These are phyloP conservation scores for Paecilomyces sp. DNA, from an alignment of 2,329 filamentous ascomycete species.

Conservation along the genomic window DNA sequence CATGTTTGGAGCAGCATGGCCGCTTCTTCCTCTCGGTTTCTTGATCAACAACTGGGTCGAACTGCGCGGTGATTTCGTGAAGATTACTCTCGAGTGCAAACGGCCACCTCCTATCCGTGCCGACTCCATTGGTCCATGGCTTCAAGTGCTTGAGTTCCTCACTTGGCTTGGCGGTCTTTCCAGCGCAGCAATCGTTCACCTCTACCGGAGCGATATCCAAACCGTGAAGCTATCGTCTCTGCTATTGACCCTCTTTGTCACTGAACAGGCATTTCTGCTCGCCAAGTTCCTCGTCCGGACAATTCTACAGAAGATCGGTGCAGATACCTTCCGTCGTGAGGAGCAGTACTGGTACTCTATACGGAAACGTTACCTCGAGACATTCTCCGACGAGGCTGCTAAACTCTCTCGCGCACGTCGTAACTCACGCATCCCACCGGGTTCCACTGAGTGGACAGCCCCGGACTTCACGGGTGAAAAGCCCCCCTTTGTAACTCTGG, in stretches of 20 bases:
- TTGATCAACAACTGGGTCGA: conserved; percentile 95
- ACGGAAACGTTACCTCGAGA: conserved; percentile 65
- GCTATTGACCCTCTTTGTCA: conserved; percentile 69
- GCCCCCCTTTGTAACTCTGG: neutral
- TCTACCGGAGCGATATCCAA: conserved; percentile 59
- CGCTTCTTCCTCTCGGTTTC: conserved; percentile 82
- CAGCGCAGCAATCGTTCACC: conserved; percentile 77
- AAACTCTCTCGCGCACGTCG: neutral
- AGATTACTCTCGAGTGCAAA: conserved; percentile 84
- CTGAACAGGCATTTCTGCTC: conserved; percentile 77
- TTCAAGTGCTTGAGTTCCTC: conserved; percentile 79
- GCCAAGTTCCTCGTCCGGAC: conserved; percentile 63
- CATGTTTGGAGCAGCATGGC: conserved; percentile 91
- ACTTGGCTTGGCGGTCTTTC: conserved; percentile 90
- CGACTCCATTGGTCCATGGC: conserved; percentile 91
- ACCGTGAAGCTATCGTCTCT: conserved; percentile 61
- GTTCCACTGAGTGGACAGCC: conserved; percentile 15
- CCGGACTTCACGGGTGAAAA: conserved; percentile 4
- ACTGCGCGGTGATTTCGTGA: conserved; percentile 85
- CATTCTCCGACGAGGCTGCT: conserved; percentile 5
- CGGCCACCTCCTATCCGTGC: conserved; percentile 83
- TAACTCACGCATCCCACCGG: conserved; percentile 23
- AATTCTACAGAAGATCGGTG: conserved; percentile 70
- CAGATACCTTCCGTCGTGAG: conserved; percentile 75
- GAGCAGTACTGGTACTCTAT: conserved; percentile 69